Conservation (phyloP, 352 stramenopile species). For the Peronospora farinosa region DNA sequence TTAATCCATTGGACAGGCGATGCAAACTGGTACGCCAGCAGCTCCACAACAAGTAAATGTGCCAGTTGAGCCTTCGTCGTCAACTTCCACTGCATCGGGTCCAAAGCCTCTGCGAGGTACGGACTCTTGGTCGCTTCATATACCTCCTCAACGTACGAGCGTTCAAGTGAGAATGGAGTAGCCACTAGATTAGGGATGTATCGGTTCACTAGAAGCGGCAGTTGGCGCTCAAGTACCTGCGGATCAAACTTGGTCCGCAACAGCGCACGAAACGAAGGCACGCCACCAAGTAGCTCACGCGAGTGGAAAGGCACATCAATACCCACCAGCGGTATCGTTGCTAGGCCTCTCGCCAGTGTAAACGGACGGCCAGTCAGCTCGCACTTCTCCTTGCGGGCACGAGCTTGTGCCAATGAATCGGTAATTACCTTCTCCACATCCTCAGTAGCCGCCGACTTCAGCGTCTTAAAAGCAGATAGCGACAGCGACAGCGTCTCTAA, state of each 20-base stretch:
- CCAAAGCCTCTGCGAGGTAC: conserved; percentile 55
- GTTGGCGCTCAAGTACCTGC: conserved; percentile 57
- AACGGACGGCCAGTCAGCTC: conserved; percentile 51
- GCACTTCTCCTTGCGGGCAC: conserved; percentile 53
- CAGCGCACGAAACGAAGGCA: conserved; percentile 73
- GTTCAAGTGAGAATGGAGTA: conserved; percentile 69
- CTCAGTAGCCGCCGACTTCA: conserved; percentile 39
- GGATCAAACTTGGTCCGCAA: conserved; percentile 66
- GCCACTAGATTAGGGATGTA: conserved; percentile 87
- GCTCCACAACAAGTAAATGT: conserved; percentile 75
- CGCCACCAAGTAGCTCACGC: conserved; percentile 67
- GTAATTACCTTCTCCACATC: conserved; percentile 49
- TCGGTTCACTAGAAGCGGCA: conserved; percentile 58
- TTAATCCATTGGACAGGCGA: conserved; percentile 88
- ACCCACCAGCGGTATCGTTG: conserved; percentile 83
- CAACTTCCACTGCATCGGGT: conserved; percentile 65
- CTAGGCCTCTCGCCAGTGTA: conserved; percentile 48
- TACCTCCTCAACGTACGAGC: conserved; percentile 71
- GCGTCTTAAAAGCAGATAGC: conserved; percentile 43
- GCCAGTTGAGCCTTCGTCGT: conserved; percentile 61
- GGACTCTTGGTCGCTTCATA: conserved; percentile 66
- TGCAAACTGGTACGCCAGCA: conserved; percentile 86
- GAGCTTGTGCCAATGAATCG: conserved; percentile 51
- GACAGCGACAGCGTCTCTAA: conserved; percentile 70
- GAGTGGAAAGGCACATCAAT: conserved; percentile 90